Evolutionary conservation across 2,329 filamentous ascomycete genomes (phyloP).

Genomic region (Calycina marina): DNA sequence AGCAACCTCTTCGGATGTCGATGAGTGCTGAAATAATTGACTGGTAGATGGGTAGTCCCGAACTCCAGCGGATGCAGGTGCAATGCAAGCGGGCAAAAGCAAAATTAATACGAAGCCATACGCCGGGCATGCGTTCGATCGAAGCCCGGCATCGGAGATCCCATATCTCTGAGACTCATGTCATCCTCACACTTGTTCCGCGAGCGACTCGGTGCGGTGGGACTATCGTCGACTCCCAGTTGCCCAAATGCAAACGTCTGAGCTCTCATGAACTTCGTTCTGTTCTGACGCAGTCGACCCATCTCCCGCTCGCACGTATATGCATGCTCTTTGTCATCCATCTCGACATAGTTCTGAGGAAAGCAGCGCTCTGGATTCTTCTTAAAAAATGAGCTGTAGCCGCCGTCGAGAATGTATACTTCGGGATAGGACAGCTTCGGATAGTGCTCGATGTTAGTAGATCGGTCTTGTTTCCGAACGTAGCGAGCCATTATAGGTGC

Average conservation of each 20-base stretch:
- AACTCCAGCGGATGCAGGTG: constrained; percentile 1
- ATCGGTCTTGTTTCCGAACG: constrained; percentile 78
- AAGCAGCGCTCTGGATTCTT: constrained; percentile 70
- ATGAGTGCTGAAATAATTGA: constrained; percentile 2
- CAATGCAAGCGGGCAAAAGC: constrained; percentile 6
- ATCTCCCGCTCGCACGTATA: constrained; percentile 89
- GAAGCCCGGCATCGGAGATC: constrained; percentile 29
- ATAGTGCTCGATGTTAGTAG: constrained; percentile 72
- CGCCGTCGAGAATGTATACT: constrained; percentile 91
- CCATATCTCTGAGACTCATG: constrained; percentile 27
- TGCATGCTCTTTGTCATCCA: constrained; percentile 85
- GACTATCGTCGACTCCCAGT: constrained; percentile 45
- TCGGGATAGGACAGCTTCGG: constrained; percentile 88
- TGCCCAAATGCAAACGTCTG: constrained; percentile 94
- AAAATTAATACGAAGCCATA: constrained; percentile 47
- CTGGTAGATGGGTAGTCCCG: not conserved
- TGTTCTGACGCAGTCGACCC: constrained; percentile 74
- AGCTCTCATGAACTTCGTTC: constrained; percentile 72
- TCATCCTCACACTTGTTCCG: constrained; percentile 11
- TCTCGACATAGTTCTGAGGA: constrained; percentile 92
- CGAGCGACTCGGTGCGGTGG: constrained; percentile 29
- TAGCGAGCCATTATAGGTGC: constrained; percentile 94
- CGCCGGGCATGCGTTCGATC: constrained; percentile 42
- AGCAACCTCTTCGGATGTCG: constrained; percentile 2
- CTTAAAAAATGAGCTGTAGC: constrained; percentile 85